phyloP scores from a whole-genome alignment of 805 yeast species.

The Sungouiella blattae region DNA sequence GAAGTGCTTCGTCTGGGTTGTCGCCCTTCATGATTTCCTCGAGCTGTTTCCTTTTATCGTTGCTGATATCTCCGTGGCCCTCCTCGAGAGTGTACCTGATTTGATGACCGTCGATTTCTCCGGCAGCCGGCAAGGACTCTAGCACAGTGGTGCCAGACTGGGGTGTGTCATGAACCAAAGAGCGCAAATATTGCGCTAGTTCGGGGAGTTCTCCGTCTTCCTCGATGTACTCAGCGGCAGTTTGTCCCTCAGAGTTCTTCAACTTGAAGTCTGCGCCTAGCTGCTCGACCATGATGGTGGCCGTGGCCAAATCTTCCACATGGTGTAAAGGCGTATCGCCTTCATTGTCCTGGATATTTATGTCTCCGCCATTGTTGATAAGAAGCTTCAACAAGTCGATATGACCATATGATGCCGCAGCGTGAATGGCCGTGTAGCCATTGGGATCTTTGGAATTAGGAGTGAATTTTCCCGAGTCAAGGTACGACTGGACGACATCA shows the following conservation, averaged over 20 bases:
- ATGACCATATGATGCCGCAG: conserved; percentile 94
- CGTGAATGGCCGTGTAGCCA: conserved; percentile 96
- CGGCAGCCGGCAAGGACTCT: conserved; percentile 33
- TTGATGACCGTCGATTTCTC: conserved; percentile 43
- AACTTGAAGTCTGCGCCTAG: conserved; percentile 62
- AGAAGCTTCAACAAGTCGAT: conserved; percentile 59
- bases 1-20: conserved; percentile 75
- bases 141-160: conserved; percentile 15
- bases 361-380: conserved; percentile 64
- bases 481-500: conserved; percentile 51
- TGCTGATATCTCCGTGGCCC: conserved; percentile 41
- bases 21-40: conserved; percentile 74
- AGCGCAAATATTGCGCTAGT: conserved; percentile 57
- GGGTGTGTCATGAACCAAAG: conserved; percentile 32
- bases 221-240: conserved; percentile 68
- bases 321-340: conserved; percentile 97
- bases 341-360: conserved; percentile 78
- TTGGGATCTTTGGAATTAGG: conserved; percentile 82
- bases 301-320: conserved; percentile 67
- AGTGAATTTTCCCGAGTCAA: conserved; percentile 49
- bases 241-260: conserved; percentile 70
- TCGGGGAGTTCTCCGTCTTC: conserved; percentile 88
- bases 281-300: conserved; percentile 62
- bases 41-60: conserved; percentile 56
- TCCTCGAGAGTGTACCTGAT: conserved; percentile 58